Base-by-base conservation (phyloP, 164 flowering plant genomes). In the Echeveria elegans region DNA sequence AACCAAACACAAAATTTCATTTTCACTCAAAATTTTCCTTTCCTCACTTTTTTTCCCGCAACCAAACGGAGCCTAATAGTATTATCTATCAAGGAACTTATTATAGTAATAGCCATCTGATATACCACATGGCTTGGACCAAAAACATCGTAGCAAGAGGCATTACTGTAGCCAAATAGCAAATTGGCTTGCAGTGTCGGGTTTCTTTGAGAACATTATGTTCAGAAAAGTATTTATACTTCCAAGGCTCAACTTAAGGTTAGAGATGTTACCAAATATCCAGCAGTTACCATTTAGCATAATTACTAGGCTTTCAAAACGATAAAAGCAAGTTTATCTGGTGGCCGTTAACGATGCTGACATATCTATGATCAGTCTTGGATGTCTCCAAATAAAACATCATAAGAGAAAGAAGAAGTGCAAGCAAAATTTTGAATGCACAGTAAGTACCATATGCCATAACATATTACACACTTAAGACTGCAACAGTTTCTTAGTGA, bases 81-180 rank as follows among this genome's bases (percentile, higher is more conserved):
- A n/a, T n/a, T n/a, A n/a, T n/a, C n/a, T n/a, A n/a, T n/a, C n/a
- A n/a, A n/a, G n/a, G n/a, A n/a, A n/a, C n/a, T n/a, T n/a, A n/a
- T n/a, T n/a, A n/a, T n/a, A n/a, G n/a, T n/a, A n/a, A n/a, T n/a
- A n/a, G n/a, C n/a, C n/a, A n/a, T n/a, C n/a, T n/a, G n/a, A n/a
- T n/a, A n/a, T n/a, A n/a, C n/a, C n/a, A n/a, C n/a, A 97, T 97
- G 19, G 97, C 97, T 36, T 36, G 38, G 38, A 4, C 38, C 8
- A 36, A 36, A n/a, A n/a, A n/a, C n/a, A 4, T 36, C 38, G 8
- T 36, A 36, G 38, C 38, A 8, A 4, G 8, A 36, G 38, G 38
- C 38, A 36, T 8, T 36, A 36, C 38, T 4, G 4, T 36, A 36
- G 8, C 38, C 8, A 8, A 36, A 4, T 36, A 36, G 8, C 38